Evolutionary conservation across 805 yeast genomes (phyloP).

Genomic region (Yamadazyma paraphyllophila): DNA sequence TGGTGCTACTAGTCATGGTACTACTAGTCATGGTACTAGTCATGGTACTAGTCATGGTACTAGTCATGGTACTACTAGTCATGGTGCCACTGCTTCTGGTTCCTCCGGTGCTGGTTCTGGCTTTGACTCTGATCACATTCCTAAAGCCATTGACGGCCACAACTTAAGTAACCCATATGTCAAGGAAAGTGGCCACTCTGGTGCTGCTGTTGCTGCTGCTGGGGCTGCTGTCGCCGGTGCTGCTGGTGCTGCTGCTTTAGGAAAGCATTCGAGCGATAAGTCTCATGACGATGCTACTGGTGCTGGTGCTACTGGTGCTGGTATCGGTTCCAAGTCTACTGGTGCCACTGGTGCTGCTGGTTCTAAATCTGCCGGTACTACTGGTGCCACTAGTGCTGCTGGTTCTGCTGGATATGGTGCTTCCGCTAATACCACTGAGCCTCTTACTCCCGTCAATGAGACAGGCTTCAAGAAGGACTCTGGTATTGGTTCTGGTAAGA

Average conservation of each 20-base stretch:
- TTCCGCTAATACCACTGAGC: slow-evolving; percentile 10
- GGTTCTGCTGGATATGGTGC: neutral
- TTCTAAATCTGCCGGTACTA: slow-evolving; percentile 2
- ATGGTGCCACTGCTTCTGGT: slow-evolving; percentile 56
- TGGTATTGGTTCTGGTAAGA: neutral
- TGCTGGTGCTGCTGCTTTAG: neutral
- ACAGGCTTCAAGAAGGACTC: neutral
- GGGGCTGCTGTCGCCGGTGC: slow-evolving; percentile 1
- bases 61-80: too few species aligned
- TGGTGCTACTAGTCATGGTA: too few species aligned
- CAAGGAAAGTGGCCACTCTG: slow-evolving; percentile 5
- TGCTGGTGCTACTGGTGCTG: neutral
- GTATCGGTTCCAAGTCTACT: slow-evolving; percentile 1
- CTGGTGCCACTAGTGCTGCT: slow-evolving; percentile 5
- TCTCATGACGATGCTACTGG: too few species aligned
- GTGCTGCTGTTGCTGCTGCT: neutral
- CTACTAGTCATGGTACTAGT: too few species aligned
- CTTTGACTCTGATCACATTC: slow-evolving; percentile 44
- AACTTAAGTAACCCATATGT: neutral
- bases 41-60: too few species aligned
- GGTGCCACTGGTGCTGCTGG: slow-evolving; percentile 11
- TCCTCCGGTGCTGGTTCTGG: slow-evolving; percentile 34
- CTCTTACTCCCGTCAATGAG: slow-evolving; percentile 4
- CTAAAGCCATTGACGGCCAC: neutral
- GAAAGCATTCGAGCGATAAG: too few species aligned